These are phyloP conservation scores for Aquilaria yunnanensis DNA, from an alignment of 345 rosid species.

Conservation along the genomic window DNA sequence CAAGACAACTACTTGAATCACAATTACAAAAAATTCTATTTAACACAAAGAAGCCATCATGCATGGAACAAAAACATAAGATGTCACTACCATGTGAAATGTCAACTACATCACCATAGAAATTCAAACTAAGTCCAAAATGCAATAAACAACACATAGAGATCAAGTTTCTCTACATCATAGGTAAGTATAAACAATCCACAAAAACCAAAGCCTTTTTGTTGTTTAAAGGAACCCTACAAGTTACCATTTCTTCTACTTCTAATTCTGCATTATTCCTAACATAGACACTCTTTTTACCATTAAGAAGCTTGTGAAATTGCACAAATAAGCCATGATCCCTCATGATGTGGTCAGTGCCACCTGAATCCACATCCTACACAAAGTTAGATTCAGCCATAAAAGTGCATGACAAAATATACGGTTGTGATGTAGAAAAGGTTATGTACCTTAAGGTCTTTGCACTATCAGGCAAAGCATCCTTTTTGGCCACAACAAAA, in stretches of 20 bases:
- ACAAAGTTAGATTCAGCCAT: no score
- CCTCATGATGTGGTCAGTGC: neutral
- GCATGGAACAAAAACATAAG: neutral
- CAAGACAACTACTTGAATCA: neutral
- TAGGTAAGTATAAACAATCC: neutral
- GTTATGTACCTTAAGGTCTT: neutral
- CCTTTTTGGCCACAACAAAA: no score
- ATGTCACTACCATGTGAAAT: neutral
- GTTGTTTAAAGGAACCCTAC: neutral
- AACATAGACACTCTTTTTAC: no score
- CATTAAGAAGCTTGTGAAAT: neutral
- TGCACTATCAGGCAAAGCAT: no score
- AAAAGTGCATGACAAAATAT: no score
- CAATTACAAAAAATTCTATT: no score
- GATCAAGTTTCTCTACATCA: neutral
- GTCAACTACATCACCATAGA: neutral
- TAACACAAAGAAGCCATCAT: neutral
- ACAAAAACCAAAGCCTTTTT: neutral
- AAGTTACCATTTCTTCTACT: neutral
- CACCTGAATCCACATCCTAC: neutral
- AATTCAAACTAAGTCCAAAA: neutral
- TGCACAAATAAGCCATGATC: neutral
- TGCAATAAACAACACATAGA: neutral
- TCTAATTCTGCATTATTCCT: neutral
- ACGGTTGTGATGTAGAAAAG: neutral